Evolutionary conservation across 2,329 filamentous ascomycete species (phyloP).

Genomic region (Penicillium palitans): DNA sequence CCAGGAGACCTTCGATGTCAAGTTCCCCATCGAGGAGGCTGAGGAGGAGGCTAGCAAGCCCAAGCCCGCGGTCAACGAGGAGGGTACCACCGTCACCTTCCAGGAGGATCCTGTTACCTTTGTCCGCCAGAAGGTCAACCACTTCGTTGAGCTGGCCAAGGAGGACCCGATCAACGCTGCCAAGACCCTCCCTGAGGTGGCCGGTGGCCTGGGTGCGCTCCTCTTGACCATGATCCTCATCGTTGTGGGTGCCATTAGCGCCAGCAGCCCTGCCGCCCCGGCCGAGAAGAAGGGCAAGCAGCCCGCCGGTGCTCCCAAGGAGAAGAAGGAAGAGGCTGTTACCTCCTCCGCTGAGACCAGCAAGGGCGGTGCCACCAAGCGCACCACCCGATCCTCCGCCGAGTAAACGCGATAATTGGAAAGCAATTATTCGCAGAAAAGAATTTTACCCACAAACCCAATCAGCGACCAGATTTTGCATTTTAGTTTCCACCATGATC

Average conservation of each 20-base stretch:
- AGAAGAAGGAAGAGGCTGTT: slow-evolving; percentile 66
- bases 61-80: slow-evolving; percentile 64
- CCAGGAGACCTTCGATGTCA: slow-evolving; percentile 84
- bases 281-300: slow-evolving; percentile 76
- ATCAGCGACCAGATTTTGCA: slow-evolving; percentile 13
- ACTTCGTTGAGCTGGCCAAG: slow-evolving; percentile 83
- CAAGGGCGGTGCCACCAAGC: slow-evolving; percentile 68
- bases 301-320: slow-evolving; percentile 59
- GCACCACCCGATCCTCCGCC: slow-evolving; percentile 51
- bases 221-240: slow-evolving; percentile 69
- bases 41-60: slow-evolving; percentile 78
- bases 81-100: slow-evolving; percentile 78
- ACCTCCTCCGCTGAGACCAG: slow-evolving; percentile 68
- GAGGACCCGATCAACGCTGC: slow-evolving; percentile 79
- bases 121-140: slow-evolving; percentile 87
- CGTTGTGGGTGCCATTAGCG: slow-evolving; percentile 64
- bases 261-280: slow-evolving; percentile 62
- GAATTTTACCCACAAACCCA: slow-evolving; percentile 17
- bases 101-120: slow-evolving; percentile 84
- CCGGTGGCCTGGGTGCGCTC: slow-evolving; percentile 73
- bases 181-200: slow-evolving; percentile 89
- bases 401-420: slow-evolving; percentile 31
- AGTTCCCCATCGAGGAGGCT: slow-evolving; percentile 78
- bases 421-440: slow-evolving; percentile 8
- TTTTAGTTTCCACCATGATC: slow-evolving; percentile 8